Percentiles rank a stretch among this genome's conserved stretches.
phyloP scores from a whole-genome alignment of 2,329 filamentous ascomycete species.

The Microsporum audouinii region DNA sequence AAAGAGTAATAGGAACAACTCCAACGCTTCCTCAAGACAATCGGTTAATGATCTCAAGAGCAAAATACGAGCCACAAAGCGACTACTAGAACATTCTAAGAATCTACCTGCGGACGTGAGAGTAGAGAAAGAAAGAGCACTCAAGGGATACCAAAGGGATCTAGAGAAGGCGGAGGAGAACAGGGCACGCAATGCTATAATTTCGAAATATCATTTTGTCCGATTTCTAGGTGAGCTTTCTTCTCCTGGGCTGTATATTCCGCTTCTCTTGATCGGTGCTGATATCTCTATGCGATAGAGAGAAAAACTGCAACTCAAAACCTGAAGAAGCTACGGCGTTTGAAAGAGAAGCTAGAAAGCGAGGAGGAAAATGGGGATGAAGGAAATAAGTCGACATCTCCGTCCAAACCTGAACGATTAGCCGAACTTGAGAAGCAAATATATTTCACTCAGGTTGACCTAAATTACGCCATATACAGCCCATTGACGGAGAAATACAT shows the following conservation, averaged over 20 bases:
- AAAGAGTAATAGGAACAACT: background rate
- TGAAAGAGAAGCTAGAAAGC: constrained; percentile 30
- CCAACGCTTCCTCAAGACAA: constrained; percentile 8
- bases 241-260: background rate
- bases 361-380: constrained; percentile 6
- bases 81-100: constrained; percentile 36
- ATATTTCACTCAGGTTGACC: constrained; percentile 44
- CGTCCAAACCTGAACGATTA: constrained; percentile 12
- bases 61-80: constrained; percentile 45
- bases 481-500: constrained; percentile 50
- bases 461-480: constrained; percentile 53
- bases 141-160: constrained; percentile 46
- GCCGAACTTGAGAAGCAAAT: constrained; percentile 27
- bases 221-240: constrained; percentile 44
- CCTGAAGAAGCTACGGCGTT: constrained; percentile 25
- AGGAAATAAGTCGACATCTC: background rate
- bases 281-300: constrained; percentile 19
- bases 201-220: constrained; percentile 54
- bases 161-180: constrained; percentile 40
- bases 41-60: constrained; percentile 43
- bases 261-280: background rate
- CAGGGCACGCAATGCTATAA: constrained; percentile 44
- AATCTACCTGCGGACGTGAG: constrained; percentile 44
- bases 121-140: constrained; percentile 48
- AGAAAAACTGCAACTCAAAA: constrained; percentile 34